Evolutionary conservation across 2,329 filamentous ascomycete genomes (phyloP), one percentile per base, ranked within the genome.

Genomic region (Aaosphaeria pasadenensis): DNA sequence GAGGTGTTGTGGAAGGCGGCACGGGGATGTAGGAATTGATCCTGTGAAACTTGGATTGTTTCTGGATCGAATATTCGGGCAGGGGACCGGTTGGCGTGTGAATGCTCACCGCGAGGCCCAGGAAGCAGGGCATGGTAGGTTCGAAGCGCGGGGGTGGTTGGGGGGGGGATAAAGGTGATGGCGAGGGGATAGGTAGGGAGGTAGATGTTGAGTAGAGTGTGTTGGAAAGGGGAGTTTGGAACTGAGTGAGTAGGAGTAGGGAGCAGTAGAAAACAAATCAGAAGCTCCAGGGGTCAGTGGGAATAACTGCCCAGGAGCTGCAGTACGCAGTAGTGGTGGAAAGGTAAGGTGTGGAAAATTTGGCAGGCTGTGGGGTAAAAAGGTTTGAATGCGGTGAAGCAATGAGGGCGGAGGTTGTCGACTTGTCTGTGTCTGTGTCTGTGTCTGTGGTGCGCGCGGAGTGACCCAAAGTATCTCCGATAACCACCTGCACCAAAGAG

Each of bases 11-110:
- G 39, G 92, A 87, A 54, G 91, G 88, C 33, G 94, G 92, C 5
- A 99, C 94, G 45, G 92, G 91, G 62, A 99, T 97, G 76, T 96
- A 99, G 63, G 89, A 91, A 69, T 91, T 96, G 74, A 99, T 96
- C 65, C 94, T 88, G 54, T 89, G 91, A 55, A 90, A 82, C 62
- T 90, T 87, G 49, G 89, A 91, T 73, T 96, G 90, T 70, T 91
- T 94, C 76, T 97, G 92, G 61, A 97, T 88, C 63, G 91, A 92
- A 76, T 95, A 87, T 75, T 99, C 94, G 53, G 91, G 80, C 57
- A 99, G 84, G 57, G 94, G 91, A 40, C 84, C 84, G 59, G 82
- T 79, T 59, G 90, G 82, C 40, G 83, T 85, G 76, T 99, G 94
- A 71, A 97, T 94, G 82, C 90, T 95, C 70, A 97, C 91, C 66